Conservation (phyloP, 2,329 filamentous ascomycete genomes). For the Ramularia endophylla region DNA sequence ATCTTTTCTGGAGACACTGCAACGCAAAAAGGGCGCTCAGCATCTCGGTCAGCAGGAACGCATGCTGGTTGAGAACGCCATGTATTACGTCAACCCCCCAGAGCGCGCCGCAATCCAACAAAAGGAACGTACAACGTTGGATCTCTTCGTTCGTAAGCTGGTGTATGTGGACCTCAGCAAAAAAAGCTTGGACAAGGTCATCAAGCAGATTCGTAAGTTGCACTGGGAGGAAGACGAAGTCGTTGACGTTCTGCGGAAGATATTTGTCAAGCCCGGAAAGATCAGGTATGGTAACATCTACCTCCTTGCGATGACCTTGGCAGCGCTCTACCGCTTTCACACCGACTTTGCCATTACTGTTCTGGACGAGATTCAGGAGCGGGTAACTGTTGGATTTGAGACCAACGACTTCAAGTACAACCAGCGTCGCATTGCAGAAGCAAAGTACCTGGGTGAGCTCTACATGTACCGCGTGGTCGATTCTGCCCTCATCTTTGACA, state of each 20-base stretch:
- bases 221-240: constrained; percentile 96
- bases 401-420: constrained; percentile 98
- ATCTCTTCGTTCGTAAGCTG: constrained; percentile 86
- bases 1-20: constrained; percentile 88
- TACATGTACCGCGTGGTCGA: constrained; percentile 98
- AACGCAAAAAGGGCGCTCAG: constrained; percentile 92
- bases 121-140: constrained; percentile 89
- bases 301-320: constrained; percentile 81
- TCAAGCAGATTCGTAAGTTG: constrained; percentile 89
- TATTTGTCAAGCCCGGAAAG: constrained; percentile 94
- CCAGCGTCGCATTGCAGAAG: constrained; percentile 87
- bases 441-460: constrained; percentile 92
- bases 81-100: constrained; percentile 96
- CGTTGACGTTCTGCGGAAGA: constrained; percentile 72
- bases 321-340: constrained; percentile 85
- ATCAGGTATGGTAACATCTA: constrained; percentile 98
- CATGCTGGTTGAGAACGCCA: constrained; percentile 96
- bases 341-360: constrained; percentile 85
- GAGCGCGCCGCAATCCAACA: constrained; percentile 91
- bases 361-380: constrained; percentile 86
- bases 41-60: constrained; percentile 93
- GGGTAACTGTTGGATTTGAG: constrained; percentile 80
- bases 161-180: constrained; percentile 93
- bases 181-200: constrained; percentile 84
- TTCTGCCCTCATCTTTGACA: constrained; percentile 91